phyloP scores from a whole-genome alignment of 1,284 basidiomycete species.

The Trichosporon asahii region DNA sequence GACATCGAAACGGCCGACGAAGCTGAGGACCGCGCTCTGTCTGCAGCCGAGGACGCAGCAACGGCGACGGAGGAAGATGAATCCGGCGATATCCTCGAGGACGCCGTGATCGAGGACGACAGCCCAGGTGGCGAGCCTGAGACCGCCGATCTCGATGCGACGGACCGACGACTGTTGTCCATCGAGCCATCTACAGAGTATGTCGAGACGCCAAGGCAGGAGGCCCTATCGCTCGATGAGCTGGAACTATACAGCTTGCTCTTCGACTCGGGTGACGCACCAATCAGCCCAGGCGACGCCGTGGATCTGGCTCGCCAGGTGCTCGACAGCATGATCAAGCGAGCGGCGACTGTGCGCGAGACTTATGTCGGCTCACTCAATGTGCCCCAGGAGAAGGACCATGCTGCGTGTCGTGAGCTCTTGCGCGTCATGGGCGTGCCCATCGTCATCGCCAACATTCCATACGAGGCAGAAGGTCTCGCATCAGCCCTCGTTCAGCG shows the following conservation, averaged over 20 bases:
- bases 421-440: conserved; percentile 72
- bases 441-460: conserved; percentile 63
- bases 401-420: conserved; percentile 51
- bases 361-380: conserved; percentile 37
- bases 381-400: conserved; percentile 37
- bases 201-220: conserved; percentile 41
- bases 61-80: background rate
- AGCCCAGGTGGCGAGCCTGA: background rate
- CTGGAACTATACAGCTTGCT: conserved; percentile 30
- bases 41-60: background rate
- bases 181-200: conserved; percentile 29
- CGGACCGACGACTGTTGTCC: conserved; percentile 28
- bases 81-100: background rate
- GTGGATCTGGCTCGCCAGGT: background rate
- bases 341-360: conserved; percentile 20
- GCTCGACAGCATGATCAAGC: conserved; percentile 26
- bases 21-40: conserved; percentile 10
- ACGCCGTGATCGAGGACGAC: background rate
- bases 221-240: conserved; percentile 36
- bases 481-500: conserved; percentile 68
- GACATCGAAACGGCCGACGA: background rate
- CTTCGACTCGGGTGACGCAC: background rate
- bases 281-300: background rate
- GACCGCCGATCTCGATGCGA: background rate
- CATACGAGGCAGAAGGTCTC: conserved; percentile 77